A percentile compares a stretch with the other conserved stretches of the same genome.
These are phyloP conservation scores for Rhodotorula babjevae DNA, from an alignment of 768 basidiomycete genomes.

Conservation along the genomic window DNA sequence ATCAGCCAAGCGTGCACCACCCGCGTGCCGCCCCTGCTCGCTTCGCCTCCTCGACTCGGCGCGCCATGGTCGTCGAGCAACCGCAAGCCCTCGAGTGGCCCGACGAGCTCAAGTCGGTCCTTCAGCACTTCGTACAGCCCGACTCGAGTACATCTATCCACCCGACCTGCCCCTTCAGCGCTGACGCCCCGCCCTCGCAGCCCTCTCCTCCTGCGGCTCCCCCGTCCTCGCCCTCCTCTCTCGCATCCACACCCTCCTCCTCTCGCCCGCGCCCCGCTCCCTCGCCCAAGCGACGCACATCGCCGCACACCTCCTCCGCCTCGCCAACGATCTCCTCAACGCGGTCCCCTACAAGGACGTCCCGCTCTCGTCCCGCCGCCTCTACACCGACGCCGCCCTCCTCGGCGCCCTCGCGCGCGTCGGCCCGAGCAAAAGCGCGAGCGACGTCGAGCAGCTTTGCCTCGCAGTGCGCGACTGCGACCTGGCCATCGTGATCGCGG, in stretches of 20 bases:
- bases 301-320: constrained; percentile 48
- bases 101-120: neutral
- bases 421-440: neutral
- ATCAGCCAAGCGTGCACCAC: no score
- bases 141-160: neutral
- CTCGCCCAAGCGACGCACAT: neutral
- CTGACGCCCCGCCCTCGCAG: constrained; percentile 6
- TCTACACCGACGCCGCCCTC: constrained; percentile 73
- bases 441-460: neutral
- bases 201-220: constrained; percentile 8
- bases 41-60: no score
- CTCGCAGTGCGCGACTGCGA: constrained; percentile 62
- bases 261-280: neutral
- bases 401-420: constrained; percentile 48
- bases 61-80: no score
- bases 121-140: neutral
- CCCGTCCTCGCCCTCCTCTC: neutral
- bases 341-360: constrained; percentile 46
- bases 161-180: neutral
- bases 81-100: neutral
- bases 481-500: constrained; percentile 74
- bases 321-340: constrained; percentile 57
- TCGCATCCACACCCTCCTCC: neutral
- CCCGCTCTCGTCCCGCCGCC: constrained; percentile 33
- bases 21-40: no score